Evolutionary conservation across 176 grass and related monocot species (phyloP).

Genomic region (Triticum dicoccoides): DNA sequence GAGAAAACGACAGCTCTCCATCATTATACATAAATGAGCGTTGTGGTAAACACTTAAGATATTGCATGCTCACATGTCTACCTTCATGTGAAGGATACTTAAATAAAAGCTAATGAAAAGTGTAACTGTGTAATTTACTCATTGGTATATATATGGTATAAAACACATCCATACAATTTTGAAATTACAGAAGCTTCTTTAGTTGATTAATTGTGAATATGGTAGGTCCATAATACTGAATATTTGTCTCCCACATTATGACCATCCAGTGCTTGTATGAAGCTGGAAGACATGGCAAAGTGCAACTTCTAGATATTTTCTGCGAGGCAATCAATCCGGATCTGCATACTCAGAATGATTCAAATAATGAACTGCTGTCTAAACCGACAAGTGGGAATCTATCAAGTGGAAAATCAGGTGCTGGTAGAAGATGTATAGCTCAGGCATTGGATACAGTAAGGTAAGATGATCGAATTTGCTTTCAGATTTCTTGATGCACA

Average conservation of each 20-base stretch:
- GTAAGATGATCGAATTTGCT: constrained; percentile 32
- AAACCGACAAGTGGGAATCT: constrained; percentile 25
- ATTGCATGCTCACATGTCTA: not conserved
- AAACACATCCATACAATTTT: not conserved
- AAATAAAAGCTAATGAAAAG: not conserved
- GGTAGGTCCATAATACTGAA: not conserved
- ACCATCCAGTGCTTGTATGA: constrained; percentile 81
- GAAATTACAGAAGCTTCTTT: not conserved
- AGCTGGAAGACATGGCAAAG: constrained; percentile 63
- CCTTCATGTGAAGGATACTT: not conserved
- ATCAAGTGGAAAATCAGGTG: constrained; percentile 29
- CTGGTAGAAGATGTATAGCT: constrained; percentile 48
- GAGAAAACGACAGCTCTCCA: not conserved
- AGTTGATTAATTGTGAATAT: not conserved
- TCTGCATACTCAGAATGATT: constrained; percentile 30
- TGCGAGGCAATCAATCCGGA: constrained; percentile 65
- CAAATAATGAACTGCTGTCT: constrained; percentile 31
- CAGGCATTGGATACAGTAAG: constrained; percentile 57
- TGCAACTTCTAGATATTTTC: constrained; percentile 85
- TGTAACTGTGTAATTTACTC: not conserved
- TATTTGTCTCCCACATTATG: constrained; percentile 1
- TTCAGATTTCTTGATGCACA: constrained; percentile 11
- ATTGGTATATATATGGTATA: not conserved
- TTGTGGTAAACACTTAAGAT: not conserved
- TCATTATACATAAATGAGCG: not conserved